phyloP scores from a whole-genome alignment of 2,329 filamentous ascomycete species.

The Cucurbitaria berberidis region DNA sequence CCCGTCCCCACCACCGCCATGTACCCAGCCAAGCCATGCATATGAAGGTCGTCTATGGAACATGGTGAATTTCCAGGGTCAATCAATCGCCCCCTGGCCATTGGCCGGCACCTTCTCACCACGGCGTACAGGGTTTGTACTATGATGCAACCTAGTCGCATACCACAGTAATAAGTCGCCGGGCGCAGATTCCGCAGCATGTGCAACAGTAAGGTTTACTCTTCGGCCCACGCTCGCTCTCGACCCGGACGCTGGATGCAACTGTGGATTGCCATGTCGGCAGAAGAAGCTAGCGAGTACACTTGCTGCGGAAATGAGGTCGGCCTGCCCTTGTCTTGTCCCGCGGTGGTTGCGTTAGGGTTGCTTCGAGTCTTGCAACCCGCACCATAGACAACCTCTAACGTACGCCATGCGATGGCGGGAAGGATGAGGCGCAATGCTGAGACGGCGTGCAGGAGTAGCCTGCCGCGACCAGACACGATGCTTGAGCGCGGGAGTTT shows the following conservation, averaged over 20 bases:
- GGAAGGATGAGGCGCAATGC: conserved; percentile 26
- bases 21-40: conserved; percentile 20
- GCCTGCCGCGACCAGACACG: conserved; percentile 12
- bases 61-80: conserved; percentile 18
- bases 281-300: conserved; percentile 13
- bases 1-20: conserved; percentile 14
- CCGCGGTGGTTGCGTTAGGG: conserved; percentile 5
- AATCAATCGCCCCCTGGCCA: conserved; percentile 17
- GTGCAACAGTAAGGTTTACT: conserved; percentile 8
- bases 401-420: conserved; percentile 4
- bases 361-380: conserved; percentile 8
- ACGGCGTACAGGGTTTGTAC: conserved; percentile 9
- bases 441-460: conserved; percentile 27
- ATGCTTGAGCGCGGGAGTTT: conserved; percentile 1
- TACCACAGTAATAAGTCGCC: conserved; percentile 7
- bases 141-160: conserved; percentile 14
- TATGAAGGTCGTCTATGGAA: conserved; percentile 24
- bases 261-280: conserved; percentile 15
- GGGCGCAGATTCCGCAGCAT: conserved; percentile 3
- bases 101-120: conserved; percentile 10
- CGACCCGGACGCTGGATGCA: conserved; percentile 24
- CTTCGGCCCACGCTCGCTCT: conserved; percentile 19
- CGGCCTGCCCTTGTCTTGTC: conserved; percentile 4
- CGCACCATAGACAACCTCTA: conserved; percentile 1
- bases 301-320: not conserved